Conservation (phyloP, 257 asterid species). For the Plantago elongata region DNA sequence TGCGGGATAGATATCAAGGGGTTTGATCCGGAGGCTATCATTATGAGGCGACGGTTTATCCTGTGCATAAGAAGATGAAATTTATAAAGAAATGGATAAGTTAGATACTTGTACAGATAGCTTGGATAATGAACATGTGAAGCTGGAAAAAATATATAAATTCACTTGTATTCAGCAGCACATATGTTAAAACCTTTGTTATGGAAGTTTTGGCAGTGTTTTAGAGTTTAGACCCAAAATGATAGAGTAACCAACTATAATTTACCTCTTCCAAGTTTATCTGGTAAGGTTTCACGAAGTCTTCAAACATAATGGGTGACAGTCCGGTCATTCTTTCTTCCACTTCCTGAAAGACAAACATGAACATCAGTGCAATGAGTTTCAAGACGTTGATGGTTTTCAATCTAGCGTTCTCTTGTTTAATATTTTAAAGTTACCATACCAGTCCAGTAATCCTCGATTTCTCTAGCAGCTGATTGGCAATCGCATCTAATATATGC, state of each 20-base stretch:
- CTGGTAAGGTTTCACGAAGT: constrained; percentile 80
- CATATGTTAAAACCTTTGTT: too few species aligned
- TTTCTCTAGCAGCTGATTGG: constrained; percentile 53
- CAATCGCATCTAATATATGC: constrained; percentile 66
- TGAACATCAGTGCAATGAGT: constrained; percentile 5
- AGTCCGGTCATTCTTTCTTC: constrained; percentile 63
- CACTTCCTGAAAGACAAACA: constrained; percentile 62
- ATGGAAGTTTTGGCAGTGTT: too few species aligned
- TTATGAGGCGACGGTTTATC: constrained; percentile 79
- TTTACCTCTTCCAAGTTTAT: constrained; percentile 70
- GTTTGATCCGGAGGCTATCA: constrained; percentile 52
- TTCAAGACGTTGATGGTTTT: neutral
- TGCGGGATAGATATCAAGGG: constrained; percentile 87
- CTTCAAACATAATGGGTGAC: constrained; percentile 82
- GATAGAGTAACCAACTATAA: neutral
- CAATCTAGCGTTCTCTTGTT: neutral
- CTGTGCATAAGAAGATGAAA: constrained; percentile 32
- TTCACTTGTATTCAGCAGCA: too few species aligned
- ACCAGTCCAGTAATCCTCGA: constrained; percentile 96
- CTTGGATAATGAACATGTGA: too few species aligned
- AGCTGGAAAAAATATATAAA: too few species aligned
- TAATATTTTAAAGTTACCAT: constrained; percentile 13
- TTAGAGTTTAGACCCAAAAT: too few species aligned
- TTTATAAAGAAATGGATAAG: neutral
- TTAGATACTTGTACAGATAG: neutral